These are phyloP conservation scores for Infundibulicybe gibba DNA, from an alignment of 768 basidiomycete species.

Conservation along the genomic window DNA sequence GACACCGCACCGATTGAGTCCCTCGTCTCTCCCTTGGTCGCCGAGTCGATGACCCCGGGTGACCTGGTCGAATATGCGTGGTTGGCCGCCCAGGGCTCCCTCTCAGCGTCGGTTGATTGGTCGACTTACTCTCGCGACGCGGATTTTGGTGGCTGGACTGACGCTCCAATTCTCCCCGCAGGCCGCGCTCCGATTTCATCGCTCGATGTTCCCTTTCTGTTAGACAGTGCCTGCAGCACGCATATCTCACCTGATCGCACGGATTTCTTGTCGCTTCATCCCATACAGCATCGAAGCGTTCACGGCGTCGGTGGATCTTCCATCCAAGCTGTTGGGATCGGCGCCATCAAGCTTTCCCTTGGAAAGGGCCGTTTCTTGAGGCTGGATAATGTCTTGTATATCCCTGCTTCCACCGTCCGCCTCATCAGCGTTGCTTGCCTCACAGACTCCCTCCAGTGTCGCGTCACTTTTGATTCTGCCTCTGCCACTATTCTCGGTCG, in stretches of 20 bases:
- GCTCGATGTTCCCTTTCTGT: neutral
- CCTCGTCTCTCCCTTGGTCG: neutral
- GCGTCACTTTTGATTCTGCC: too few relatives aligned
- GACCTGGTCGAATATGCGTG: neutral
- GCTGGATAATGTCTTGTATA: too few relatives aligned
- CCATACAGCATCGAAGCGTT: neutral
- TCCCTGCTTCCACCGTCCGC: too few relatives aligned
- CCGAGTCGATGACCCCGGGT: neutral
- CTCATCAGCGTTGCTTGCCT: too few relatives aligned
- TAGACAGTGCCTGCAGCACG: neutral
- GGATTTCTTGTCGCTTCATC: neutral
- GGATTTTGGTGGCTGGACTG: neutral
- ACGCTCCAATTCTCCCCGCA: neutral
- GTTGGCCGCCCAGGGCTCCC: neutral
- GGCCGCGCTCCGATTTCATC: neutral
- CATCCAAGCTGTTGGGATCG: too few relatives aligned
- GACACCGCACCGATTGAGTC: neutral
- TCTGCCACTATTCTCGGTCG: too few relatives aligned
- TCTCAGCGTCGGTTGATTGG: neutral
- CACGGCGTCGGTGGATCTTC: too few relatives aligned
- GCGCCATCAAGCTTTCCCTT: too few relatives aligned
- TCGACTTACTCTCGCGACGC: neutral
- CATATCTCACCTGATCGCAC: neutral
- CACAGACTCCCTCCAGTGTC: too few relatives aligned
- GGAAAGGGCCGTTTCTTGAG: too few relatives aligned